Evolutionary conservation across 2,329 filamentous ascomycete genomes (phyloP).

Genomic region (Fragosphaeria purpurea): DNA sequence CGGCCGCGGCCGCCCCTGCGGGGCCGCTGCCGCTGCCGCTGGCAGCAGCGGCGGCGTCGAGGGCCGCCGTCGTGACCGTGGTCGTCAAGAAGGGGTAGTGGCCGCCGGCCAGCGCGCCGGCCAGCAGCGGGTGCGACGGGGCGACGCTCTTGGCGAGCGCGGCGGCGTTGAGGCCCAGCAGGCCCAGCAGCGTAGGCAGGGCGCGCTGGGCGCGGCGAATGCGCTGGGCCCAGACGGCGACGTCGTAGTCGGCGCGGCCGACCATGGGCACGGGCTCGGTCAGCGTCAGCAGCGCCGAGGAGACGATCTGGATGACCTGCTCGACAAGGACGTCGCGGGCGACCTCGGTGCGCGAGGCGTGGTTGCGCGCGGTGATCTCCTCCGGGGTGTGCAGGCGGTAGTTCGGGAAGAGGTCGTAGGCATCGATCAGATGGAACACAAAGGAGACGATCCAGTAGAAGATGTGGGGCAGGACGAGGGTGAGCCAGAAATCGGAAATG

Average conservation of each 20-base stretch:
- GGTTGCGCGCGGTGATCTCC: slow-evolving; percentile 79
- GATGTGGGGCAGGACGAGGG: slow-evolving; percentile 64
- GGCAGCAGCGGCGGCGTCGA: too few species aligned
- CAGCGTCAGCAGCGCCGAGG: slow-evolving; percentile 56
- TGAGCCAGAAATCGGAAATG: slow-evolving; percentile 72
- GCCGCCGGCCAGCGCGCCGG: slow-evolving; percentile 68
- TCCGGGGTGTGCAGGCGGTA: slow-evolving; percentile 93
- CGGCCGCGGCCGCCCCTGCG: slow-evolving; percentile 34
- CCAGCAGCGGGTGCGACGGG: slow-evolving; percentile 60
- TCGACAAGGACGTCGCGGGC: slow-evolving; percentile 85
- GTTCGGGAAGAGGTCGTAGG: slow-evolving; percentile 74
- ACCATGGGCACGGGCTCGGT: slow-evolving; percentile 64
- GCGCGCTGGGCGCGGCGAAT: slow-evolving; percentile 68
- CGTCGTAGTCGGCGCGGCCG: slow-evolving; percentile 74
- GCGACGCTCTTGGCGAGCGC: slow-evolving; percentile 68
- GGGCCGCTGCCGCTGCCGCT: not conserved
- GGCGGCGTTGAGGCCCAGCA: slow-evolving; percentile 66
- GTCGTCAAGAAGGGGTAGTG: slow-evolving; percentile 64
- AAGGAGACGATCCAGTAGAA: slow-evolving; percentile 84
- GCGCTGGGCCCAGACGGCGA: slow-evolving; percentile 81
- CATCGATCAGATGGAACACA: slow-evolving; percentile 80
- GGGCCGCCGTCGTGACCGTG: slow-evolving; percentile 2
- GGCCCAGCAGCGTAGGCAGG: slow-evolving; percentile 60
- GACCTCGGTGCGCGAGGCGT: slow-evolving; percentile 74
- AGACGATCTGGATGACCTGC: slow-evolving; percentile 75